These are phyloP conservation scores for Mycosphaerella sp. DNA, from an alignment of 2,329 filamentous ascomycete genomes.

Conservation along the genomic window DNA sequence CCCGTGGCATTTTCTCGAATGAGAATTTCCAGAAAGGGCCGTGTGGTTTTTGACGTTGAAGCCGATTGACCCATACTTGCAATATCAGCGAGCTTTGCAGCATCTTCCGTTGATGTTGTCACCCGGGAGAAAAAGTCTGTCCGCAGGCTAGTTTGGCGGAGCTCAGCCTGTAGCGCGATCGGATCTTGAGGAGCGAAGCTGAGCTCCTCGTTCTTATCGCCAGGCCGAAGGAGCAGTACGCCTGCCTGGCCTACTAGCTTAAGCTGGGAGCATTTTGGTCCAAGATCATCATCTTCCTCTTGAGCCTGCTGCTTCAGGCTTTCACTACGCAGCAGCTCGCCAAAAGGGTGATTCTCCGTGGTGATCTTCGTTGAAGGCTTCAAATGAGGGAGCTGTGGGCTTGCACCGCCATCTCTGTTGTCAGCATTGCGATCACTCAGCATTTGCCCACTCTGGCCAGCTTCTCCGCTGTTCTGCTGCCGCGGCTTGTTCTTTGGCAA, in stretches of 20 bases:
- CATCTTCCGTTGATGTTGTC: slow-evolving; percentile 12
- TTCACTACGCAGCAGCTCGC: slow-evolving; percentile 3
- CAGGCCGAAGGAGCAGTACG: slow-evolving; percentile 9
- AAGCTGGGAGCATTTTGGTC: background rate
- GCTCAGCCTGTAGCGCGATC: slow-evolving; percentile 7
- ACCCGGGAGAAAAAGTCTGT: slow-evolving; percentile 16
- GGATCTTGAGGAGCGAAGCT: slow-evolving; percentile 3
- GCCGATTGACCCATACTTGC: background rate
- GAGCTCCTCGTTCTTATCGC: slow-evolving; percentile 5
- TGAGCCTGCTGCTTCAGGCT: background rate
- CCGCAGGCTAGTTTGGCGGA: slow-evolving; percentile 6
- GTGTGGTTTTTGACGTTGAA: background rate
- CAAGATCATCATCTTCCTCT: slow-evolving; percentile 6
- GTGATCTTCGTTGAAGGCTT: slow-evolving; percentile 9
- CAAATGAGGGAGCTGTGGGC: background rate
- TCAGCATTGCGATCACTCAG: background rate
- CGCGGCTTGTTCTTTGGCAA: slow-evolving; percentile 7
- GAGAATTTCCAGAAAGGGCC: slow-evolving; percentile 5
- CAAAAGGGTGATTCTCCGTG: slow-evolving; percentile 11
- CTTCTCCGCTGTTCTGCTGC: background rate
- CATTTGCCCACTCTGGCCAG: background rate
- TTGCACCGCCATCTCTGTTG: background rate
- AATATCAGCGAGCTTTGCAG: background rate
- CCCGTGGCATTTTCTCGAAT: slow-evolving; percentile 11
- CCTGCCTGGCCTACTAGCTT: slow-evolving; percentile 17